Conservation (phyloP, 805 yeast genomes). For the Yamadazyma olivae region DNA sequence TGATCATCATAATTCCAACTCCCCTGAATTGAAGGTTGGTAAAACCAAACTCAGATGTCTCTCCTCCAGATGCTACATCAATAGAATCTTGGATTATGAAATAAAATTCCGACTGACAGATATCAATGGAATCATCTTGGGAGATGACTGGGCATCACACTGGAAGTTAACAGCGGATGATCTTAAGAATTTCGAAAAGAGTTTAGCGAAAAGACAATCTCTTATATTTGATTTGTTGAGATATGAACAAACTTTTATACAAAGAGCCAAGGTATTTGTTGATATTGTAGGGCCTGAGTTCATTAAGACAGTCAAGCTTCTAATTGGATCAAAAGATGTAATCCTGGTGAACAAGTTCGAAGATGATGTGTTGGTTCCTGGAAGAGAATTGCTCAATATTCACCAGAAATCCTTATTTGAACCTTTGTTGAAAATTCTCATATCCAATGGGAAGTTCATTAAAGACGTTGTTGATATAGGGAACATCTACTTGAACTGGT, state of each 20-base stretch:
- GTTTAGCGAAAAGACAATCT: conserved; percentile 64
- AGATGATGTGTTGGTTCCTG: conserved; percentile 55
- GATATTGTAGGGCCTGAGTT: conserved; percentile 43
- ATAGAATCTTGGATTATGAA: conserved; percentile 28
- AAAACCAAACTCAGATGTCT: conserved; percentile 25
- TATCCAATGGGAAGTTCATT: conserved; percentile 64
- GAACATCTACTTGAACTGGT: conserved; percentile 64
- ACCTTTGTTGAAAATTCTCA: conserved; percentile 56
- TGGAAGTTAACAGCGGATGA: conserved; percentile 62
- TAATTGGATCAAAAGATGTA: conserved; percentile 14
- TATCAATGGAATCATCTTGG: conserved; percentile 29
- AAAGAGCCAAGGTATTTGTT: conserved; percentile 62
- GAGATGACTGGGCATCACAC: conserved; percentile 60
- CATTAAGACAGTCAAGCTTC: conserved; percentile 23
- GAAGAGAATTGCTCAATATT: conserved; percentile 50
- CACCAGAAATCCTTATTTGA: conserved; percentile 54
- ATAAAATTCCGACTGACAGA: conserved; percentile 20
- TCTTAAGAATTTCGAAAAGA: conserved; percentile 45
- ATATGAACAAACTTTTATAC: conserved; percentile 67
- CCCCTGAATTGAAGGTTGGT: conserved; percentile 1
- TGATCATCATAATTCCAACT: conserved; percentile 15
- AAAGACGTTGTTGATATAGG: conserved; percentile 49
- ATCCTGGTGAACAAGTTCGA: conserved; percentile 35
- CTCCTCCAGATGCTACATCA: conserved; percentile 34
- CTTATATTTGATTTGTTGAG: conserved; percentile 71